A percentile compares a stretch with the other conserved stretches of the same genome.
These are phyloP conservation scores for Globisporangium apiculatum DNA, from an alignment of 352 stramenopile species.

Conservation along the genomic window DNA sequence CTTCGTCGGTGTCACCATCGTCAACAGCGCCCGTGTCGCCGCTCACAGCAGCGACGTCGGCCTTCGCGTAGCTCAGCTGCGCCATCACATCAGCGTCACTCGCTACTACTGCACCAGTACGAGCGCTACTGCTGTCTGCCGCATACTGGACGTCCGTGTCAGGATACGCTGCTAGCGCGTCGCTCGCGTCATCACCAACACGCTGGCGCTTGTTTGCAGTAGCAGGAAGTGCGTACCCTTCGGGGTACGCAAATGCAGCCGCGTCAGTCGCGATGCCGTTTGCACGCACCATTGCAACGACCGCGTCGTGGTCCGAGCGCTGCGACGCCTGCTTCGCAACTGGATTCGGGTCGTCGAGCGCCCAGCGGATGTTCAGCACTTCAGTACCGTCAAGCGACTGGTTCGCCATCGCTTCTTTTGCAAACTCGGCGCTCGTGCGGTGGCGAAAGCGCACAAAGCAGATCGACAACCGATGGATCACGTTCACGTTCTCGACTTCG, in stretches of 20 bases:
- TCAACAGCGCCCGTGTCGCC: constrained; percentile 13
- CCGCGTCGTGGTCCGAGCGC: constrained; percentile 85
- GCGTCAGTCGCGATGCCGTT: constrained; percentile 51
- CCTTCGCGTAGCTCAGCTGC: constrained; percentile 58
- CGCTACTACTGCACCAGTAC: neutral
- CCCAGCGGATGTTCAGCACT: constrained; percentile 90
- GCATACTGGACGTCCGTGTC: constrained; percentile 63
- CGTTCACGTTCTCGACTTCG: constrained; percentile 92
- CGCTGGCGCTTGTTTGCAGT: constrained; percentile 55
- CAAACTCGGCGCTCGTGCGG: constrained; percentile 74
- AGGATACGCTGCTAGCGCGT: constrained; percentile 51
- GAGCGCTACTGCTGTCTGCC: neutral
- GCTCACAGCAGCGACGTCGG: constrained; percentile 2
- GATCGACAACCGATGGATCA: constrained; percentile 89
- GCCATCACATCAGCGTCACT: constrained; percentile 21
- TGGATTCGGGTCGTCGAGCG: constrained; percentile 91
- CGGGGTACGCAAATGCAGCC: constrained; percentile 71
- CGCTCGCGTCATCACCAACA: constrained; percentile 40
- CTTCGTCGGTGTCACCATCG: constrained; percentile 14
- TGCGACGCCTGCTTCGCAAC: constrained; percentile 85
- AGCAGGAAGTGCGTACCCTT: constrained; percentile 60
- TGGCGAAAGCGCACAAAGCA: constrained; percentile 87
- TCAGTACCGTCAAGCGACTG: constrained; percentile 84
- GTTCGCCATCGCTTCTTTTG: constrained; percentile 88
- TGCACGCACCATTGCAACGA: constrained; percentile 78